Evolutionary conservation across 306 rosid species (phyloP), one percentile per base, ranked within the genome.

Genomic region (Dalbergia oliveri): DNA sequence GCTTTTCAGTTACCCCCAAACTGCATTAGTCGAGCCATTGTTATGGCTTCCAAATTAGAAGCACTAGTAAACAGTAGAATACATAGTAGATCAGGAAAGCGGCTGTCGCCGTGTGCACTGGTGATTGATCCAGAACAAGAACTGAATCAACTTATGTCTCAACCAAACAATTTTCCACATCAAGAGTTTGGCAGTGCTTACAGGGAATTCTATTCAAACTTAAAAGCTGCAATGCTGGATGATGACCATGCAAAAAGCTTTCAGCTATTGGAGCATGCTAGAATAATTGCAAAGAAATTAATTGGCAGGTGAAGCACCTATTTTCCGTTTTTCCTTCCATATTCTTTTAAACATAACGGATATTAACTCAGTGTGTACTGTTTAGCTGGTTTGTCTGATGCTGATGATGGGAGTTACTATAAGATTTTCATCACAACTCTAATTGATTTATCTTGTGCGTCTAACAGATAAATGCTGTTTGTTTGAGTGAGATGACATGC

Each of bases 1-100:
- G 49, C 12, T 75, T 81, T 85, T 84, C 91, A 95, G 99, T 60
- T 93, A 68, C 99, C 99, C 14, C 67, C 90, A 51, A 69, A 83
- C 3, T 91, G 98, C 83, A 76, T 95, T 60, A 79, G 88, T 41
- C 91, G 90, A 76, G 99, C 93, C 60, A 84, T 85, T 57, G 43
- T 69, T 53, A 94, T 95, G 97, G 98, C 97, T 80, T 82, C 91
- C 62, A 85, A 86, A 84, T 72, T 93, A 69, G 98, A 95, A 83
- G 90, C 74, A 31, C 49, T 86, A n/a, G 91, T 87, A 73, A 85
- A 81, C 81, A 84, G 66, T 60, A 86, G 93, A 88, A 70, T 75
- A 66, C 86, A 61, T 66, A 64, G 69, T 53, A 89, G 85, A 80
- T 73, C 69, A 5, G 74, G 60, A 69, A 83, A 86, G 79, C 56